phyloP scores from a whole-genome alignment of 371 early-diverging fungal species.

The Mucor mucedo region DNA sequence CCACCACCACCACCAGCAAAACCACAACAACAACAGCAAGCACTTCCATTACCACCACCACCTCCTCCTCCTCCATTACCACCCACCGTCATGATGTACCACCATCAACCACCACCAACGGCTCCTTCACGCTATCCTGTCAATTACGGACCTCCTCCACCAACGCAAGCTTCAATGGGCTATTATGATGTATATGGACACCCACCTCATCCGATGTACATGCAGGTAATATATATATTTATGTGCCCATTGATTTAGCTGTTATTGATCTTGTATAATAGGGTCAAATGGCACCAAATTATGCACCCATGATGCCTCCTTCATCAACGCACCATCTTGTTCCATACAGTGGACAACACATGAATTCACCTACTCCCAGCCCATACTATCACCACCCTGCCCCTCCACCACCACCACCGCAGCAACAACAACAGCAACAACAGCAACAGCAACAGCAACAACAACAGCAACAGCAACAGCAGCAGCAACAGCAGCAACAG shows the following conservation, averaged over 20 bases:
- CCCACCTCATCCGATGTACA: conserved; percentile 41
- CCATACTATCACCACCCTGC: neutral
- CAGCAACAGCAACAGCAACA: too few species aligned
- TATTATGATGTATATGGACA: conserved; percentile 29
- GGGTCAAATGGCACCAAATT: conserved; percentile 11
- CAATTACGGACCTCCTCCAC: conserved; percentile 15
- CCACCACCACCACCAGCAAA: neutral
- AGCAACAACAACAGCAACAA: neutral
- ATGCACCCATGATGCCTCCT: conserved; percentile 10
- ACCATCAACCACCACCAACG: neutral
- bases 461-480: too few species aligned
- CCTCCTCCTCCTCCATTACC: conserved; percentile 12
- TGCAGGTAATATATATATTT: conserved; percentile 25
- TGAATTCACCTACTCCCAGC: neutral
- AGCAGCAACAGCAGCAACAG: conserved; percentile 1
- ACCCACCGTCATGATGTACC: conserved; percentile 10
- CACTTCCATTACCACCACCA: neutral
- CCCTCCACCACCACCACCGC: neutral
- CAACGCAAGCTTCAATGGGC: neutral
- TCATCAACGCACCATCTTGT: conserved; percentile 1
- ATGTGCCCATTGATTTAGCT: neutral
- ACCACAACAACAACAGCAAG: conserved; percentile 7
- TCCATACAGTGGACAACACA: neutral
- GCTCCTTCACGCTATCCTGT: conserved; percentile 8
- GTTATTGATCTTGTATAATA: neutral